Percentiles rank a stretch among this genome's conserved stretches.
Evolutionary conservation across 1,139 yeast genomes (phyloP).

Genomic region (Pichia sp.): DNA sequence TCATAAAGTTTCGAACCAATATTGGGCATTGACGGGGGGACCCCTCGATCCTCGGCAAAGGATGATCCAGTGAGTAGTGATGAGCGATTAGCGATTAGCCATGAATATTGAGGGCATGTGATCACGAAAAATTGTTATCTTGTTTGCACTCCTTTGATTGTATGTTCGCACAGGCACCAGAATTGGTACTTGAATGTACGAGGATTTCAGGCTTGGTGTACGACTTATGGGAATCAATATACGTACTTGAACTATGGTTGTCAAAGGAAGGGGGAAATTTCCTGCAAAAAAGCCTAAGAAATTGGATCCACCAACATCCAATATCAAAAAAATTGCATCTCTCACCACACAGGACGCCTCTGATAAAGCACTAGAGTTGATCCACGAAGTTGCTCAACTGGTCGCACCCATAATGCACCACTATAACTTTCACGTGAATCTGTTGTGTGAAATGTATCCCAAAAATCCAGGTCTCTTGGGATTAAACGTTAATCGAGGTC

Average conservation of each 20-base stretch:
- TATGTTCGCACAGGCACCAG: too few species aligned
- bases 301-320: slow-evolving; percentile 38
- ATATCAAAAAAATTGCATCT: slow-evolving; percentile 47
- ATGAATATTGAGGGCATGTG: too few species aligned
- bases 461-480: slow-evolving; percentile 62
- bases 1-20: too few species aligned
- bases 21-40: too few species aligned
- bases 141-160: too few species aligned
- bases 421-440: slow-evolving; percentile 57
- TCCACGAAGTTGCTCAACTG: slow-evolving; percentile 53
- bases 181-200: too few species aligned
- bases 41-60: too few species aligned
- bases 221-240: too few species aligned
- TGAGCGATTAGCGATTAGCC: too few species aligned
- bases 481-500: slow-evolving; percentile 79
- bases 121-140: too few species aligned
- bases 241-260: slow-evolving; percentile 13
- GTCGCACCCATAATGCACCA: slow-evolving; percentile 74
- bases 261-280: slow-evolving; percentile 17
- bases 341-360: slow-evolving; percentile 46
- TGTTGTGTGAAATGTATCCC: slow-evolving; percentile 83
- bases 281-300: slow-evolving; percentile 15
- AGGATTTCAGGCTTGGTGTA: too few species aligned
- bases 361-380: slow-evolving; percentile 49
- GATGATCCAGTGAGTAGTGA: too few species aligned